Evolutionary conservation across 495 filamentous ascomycete species (phyloP), one percentile per base, ranked within the genome.

Genomic region (Xylaria flabelliformis): DNA sequence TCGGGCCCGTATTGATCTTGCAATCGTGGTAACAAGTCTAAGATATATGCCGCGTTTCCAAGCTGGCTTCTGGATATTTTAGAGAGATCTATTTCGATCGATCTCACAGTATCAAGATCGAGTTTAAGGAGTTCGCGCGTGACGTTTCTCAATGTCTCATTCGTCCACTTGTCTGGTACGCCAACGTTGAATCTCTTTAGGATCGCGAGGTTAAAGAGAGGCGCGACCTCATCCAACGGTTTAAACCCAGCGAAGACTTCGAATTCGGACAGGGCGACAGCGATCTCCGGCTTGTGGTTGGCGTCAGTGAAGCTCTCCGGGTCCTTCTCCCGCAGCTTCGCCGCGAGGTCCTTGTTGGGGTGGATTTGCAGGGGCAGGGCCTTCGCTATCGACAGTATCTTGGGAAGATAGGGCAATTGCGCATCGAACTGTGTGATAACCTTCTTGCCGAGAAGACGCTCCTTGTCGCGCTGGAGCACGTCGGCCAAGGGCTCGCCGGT

Each of bases 261-360:
- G 76, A 95, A 95, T 21, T 89, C 87, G n/a, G 88, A 86, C 0
- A 95, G 80, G 0, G 92, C 91, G 17, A 96, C 83, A 5, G 92
- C 92, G 42, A 95, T 95, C 76, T 96, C 93, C 1, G 93, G 92
- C 79, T 95, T 95, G 80, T 94, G 91, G 78, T 94, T 95, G 21
- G 85, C 81, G 72, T 96, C 92, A 9, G 87, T 87, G 77, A 91
- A 94, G 64, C 87, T 85, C 12, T 88, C 77, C 0, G 91, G 90
- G 73, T 94, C 87, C 74, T 88, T 69, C 68, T 85, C 74, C 80
- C 93, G 89, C 4, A 94, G 83, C 72, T 90, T 83, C 15, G 82
- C 78, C 0, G 92, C 87, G 7, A 95, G 86, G 2, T 83, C 78
- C 71, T 91, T 91, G 80, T 94, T 84, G 12, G 91, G 93, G 72